phyloP scores from a whole-genome alignment of 2,329 filamentous ascomycete genomes.

The Diplodia seriata region DNA sequence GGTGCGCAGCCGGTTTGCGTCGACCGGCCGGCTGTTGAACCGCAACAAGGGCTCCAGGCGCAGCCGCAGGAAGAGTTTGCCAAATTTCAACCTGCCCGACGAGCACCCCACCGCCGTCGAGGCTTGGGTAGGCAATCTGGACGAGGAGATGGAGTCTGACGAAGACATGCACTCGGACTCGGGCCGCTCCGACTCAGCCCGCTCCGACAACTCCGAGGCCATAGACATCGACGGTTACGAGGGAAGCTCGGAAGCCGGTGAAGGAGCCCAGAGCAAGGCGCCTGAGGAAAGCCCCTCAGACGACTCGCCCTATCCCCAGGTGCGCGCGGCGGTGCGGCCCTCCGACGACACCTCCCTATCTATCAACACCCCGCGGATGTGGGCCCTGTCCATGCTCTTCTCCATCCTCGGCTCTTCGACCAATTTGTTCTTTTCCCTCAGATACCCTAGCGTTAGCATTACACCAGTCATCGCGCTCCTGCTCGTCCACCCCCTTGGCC shows the following conservation, averaged over 20 bases:
- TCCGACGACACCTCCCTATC: constrained; percentile 79
- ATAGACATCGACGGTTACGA: constrained; percentile 45
- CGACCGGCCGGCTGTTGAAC: constrained; percentile 16
- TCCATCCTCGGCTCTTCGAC: constrained; percentile 81
- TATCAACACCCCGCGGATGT: constrained; percentile 89
- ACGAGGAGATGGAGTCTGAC: constrained; percentile 16
- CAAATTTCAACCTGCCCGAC: constrained; percentile 19
- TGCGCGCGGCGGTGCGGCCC: constrained; percentile 78
- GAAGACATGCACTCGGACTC: constrained; percentile 19
- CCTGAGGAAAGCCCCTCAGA: constrained; percentile 63
- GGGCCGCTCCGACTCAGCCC: constrained; percentile 7
- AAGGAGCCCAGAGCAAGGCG: constrained; percentile 35
- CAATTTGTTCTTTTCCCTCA: constrained; percentile 86
- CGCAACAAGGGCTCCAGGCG: constrained; percentile 22
- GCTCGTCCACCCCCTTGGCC: constrained; percentile 82
- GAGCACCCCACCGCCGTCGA: constrained; percentile 25
- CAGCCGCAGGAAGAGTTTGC: constrained; percentile 29
- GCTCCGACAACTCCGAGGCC: constrained; percentile 35
- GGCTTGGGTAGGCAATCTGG: constrained; percentile 26
- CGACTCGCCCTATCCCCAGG: constrained; percentile 78
- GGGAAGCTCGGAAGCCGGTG: constrained; percentile 35
- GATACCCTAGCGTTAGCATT: constrained; percentile 89
- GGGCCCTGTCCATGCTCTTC: constrained; percentile 79
- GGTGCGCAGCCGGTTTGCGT: constrained; percentile 12
- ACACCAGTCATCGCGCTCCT: constrained; percentile 87